These are phyloP conservation scores for Colletotrichum chlorophyti DNA, from an alignment of 2,329 filamentous ascomycete genomes.

Conservation along the genomic window DNA sequence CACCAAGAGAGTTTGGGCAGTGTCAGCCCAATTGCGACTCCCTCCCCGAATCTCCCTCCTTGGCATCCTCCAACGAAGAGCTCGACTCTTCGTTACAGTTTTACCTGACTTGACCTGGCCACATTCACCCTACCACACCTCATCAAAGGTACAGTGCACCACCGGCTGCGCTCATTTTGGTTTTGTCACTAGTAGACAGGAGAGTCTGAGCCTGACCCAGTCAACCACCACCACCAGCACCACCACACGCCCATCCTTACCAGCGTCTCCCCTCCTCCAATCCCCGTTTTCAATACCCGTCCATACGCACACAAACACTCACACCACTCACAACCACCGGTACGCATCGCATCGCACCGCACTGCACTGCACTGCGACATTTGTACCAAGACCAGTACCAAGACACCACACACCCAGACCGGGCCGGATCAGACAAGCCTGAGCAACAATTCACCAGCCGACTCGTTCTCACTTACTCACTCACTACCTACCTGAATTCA, in stretches of 20 bases:
- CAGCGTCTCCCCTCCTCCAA: not conserved
- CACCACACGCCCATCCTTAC: not conserved
- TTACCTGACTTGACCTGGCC: too few relatives aligned
- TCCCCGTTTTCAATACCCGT: not conserved
- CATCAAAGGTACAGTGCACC: too few relatives aligned
- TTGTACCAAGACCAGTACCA: constrained; percentile 5
- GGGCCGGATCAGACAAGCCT: not conserved
- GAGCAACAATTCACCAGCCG: not conserved
- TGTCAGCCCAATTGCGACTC: constrained; percentile 28
- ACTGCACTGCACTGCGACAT: not conserved
- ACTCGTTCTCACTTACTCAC: not conserved
- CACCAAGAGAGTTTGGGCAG: constrained; percentile 28
- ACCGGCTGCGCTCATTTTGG: too few relatives aligned
- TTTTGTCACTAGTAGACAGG: too few relatives aligned
- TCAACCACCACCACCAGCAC: not conserved
- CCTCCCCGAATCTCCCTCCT: constrained; percentile 20
- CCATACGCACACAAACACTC: too few relatives aligned
- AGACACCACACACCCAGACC: not conserved
- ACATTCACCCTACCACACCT: too few relatives aligned
- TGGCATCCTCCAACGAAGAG: constrained; percentile 6
- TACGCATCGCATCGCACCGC: not conserved
- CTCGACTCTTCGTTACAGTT: too few relatives aligned
- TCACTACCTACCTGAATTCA: not conserved
- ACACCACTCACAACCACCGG: too few relatives aligned
- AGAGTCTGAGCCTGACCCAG: constrained; percentile 9